phyloP scores from a whole-genome alignment of 2,329 filamentous ascomycete species.

The Taxawa tesnikishii region DNA sequence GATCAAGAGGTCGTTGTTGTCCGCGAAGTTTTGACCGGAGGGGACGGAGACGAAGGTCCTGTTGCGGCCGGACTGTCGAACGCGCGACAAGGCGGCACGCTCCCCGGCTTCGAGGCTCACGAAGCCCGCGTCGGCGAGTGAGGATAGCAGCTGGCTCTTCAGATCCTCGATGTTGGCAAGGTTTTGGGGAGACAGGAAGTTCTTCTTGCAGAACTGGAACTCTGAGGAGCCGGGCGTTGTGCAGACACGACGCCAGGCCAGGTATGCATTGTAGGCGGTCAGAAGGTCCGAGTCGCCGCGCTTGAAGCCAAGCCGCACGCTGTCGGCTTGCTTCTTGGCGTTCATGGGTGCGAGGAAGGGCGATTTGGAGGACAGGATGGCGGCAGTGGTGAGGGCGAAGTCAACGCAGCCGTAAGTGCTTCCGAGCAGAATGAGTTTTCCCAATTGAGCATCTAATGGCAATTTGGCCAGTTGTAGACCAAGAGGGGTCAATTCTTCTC shows the following conservation, averaged over 20 bases:
- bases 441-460: constrained; percentile 86
- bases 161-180: constrained; percentile 88
- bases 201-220: constrained; percentile 85
- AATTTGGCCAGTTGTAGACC: constrained; percentile 78
- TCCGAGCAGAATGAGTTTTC: constrained; percentile 81
- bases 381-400: constrained; percentile 80
- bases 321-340: constrained; percentile 69
- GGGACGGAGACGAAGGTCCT: constrained; percentile 79
- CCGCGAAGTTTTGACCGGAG: constrained; percentile 59
- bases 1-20: constrained; percentile 66
- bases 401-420: constrained; percentile 84
- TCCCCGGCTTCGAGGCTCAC: constrained; percentile 64
- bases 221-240: constrained; percentile 59
- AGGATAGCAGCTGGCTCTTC: constrained; percentile 79
- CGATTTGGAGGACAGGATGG: constrained; percentile 87
- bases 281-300: constrained; percentile 82
- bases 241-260: constrained; percentile 75
- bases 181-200: constrained; percentile 82
- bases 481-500: constrained; percentile 75
- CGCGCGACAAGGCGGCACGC: constrained; percentile 53
- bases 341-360: constrained; percentile 83
- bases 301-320: constrained; percentile 65
- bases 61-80: constrained; percentile 50
- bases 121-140: constrained; percentile 76
- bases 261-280: constrained; percentile 88